Conservation (phyloP, 306 rosid species). For the Prunus mira region DNA sequence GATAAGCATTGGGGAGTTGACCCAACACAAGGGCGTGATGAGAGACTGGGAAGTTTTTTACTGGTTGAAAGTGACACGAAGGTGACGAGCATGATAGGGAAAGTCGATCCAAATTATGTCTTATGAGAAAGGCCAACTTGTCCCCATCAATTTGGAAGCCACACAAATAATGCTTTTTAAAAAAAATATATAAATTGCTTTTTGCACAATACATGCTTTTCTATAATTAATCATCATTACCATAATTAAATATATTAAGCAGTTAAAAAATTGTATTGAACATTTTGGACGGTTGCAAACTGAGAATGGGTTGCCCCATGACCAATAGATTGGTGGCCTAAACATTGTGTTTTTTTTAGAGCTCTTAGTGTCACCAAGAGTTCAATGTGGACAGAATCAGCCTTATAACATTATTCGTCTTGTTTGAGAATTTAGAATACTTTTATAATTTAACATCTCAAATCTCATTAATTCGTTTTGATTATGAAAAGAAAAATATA, state of each 20-base stretch:
- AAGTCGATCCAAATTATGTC: slow-evolving; percentile 38
- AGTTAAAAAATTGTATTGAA: not conserved
- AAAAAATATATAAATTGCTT: not conserved
- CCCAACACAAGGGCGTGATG: not conserved
- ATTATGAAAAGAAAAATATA: too few relatives aligned
- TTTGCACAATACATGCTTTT: not conserved
- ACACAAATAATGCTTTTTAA: not conserved
- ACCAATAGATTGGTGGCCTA: slow-evolving; percentile 38
- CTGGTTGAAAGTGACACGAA: slow-evolving; percentile 25
- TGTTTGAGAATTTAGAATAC: too few relatives aligned
- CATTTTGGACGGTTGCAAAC: slow-evolving; percentile 47
- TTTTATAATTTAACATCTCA: too few relatives aligned
- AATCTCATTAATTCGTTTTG: too few relatives aligned
- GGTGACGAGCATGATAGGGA: slow-evolving; percentile 27
- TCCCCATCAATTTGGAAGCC: slow-evolving; percentile 39
- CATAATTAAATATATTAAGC: not conserved
- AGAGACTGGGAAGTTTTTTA: not conserved
- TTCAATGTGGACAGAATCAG: slow-evolving; percentile 12
- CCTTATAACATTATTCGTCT: too few relatives aligned
- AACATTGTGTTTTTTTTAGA: slow-evolving; percentile 21
- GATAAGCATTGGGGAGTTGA: not conserved
- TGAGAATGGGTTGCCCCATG: slow-evolving; percentile 13
- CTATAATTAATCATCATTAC: slow-evolving; percentile 8
- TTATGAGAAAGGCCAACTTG: slow-evolving; percentile 28
- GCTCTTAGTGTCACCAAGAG: not conserved